Percentiles rank a stretch among this genome's conserved stretches.
These are phyloP conservation scores for Celoporthe dispersa DNA, from an alignment of 2,329 filamentous ascomycete genomes.

Conservation along the genomic window DNA sequence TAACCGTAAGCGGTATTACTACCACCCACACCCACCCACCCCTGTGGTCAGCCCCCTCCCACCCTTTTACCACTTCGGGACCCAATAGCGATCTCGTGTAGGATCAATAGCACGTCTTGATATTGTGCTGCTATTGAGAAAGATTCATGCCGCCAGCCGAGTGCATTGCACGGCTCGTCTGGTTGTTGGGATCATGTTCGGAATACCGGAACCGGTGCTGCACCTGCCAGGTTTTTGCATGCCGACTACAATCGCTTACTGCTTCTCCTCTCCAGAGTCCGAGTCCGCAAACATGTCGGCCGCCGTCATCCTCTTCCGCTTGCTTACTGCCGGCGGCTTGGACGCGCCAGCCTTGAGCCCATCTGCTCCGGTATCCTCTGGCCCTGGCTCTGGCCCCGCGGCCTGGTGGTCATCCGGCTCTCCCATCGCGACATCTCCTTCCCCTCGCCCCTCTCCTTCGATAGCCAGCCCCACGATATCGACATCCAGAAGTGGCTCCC, in stretches of 20 bases:
- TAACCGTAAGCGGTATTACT: too few relatives aligned
- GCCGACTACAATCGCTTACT: background rate
- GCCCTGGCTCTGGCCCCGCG: conserved; percentile 31
- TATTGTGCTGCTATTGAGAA: too few relatives aligned
- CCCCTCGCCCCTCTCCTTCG: conserved; percentile 39
- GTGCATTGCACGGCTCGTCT: too few relatives aligned
- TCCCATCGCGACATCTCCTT: conserved; percentile 29
- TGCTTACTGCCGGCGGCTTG: conserved; percentile 35
- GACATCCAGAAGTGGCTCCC: conserved; percentile 51
- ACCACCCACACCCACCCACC: too few relatives aligned
- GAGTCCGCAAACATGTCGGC: conserved; percentile 89
- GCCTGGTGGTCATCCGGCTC: conserved; percentile 19
- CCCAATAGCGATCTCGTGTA: too few relatives aligned
- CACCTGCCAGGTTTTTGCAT: background rate
- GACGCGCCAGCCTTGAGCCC: conserved; percentile 35
- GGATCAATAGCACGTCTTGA: too few relatives aligned
- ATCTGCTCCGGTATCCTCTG: conserved; percentile 33
- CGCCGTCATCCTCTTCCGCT: conserved; percentile 70
- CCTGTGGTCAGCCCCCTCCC: too few relatives aligned
- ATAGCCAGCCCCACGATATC: conserved; percentile 52
- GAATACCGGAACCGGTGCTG: background rate
- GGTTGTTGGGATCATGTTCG: too few relatives aligned
- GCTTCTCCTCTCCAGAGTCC: conserved; percentile 47
- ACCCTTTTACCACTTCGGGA: too few relatives aligned
- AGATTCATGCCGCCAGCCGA: too few relatives aligned